Percentiles rank a stretch among this genome's conserved stretches.
These are phyloP conservation scores for Cutaneotrichosporon cavernicola DNA, from an alignment of 1,284 basidiomycete species.

Conservation along the genomic window DNA sequence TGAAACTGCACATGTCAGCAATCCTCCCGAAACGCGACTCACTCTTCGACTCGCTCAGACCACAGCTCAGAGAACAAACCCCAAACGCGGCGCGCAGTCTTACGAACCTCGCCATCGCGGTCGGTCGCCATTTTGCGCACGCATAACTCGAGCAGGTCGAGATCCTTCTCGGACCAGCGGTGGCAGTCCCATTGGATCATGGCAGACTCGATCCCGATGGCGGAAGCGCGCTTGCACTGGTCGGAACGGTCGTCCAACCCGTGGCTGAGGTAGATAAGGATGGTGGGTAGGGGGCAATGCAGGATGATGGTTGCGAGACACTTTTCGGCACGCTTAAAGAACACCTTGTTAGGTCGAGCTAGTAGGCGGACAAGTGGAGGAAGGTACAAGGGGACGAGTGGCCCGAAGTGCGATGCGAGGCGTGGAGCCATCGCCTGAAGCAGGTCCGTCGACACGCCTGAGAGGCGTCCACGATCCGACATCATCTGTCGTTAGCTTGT, in stretches of 20 bases:
- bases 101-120: conserved; percentile 55
- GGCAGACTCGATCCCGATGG: conserved; percentile 34
- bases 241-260: conserved; percentile 53
- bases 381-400: conserved; percentile 54
- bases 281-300: conserved; percentile 49
- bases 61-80: conserved; percentile 49
- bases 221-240: conserved; percentile 45
- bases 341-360: conserved; percentile 57
- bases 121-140: conserved; percentile 54
- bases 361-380: conserved; percentile 55
- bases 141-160: conserved; percentile 49
- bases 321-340: conserved; percentile 55
- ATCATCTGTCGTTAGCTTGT: conserved; percentile 46
- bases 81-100: conserved; percentile 54
- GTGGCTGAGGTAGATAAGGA: conserved; percentile 49
- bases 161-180: conserved; percentile 41
- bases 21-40: conserved; percentile 26
- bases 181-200: conserved; percentile 42
- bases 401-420: conserved; percentile 49
- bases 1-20: conserved; percentile 46
- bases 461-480: conserved; percentile 56
- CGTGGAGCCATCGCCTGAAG: conserved; percentile 56
- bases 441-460: conserved; percentile 55
- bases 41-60: conserved; percentile 55
- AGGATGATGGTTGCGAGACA: conserved; percentile 53